Evolutionary conservation across 2,329 filamentous ascomycete genomes (phyloP), one percentile per base, ranked within the genome.

Genomic region (Monilinia vaccinii-corymbosi): DNA sequence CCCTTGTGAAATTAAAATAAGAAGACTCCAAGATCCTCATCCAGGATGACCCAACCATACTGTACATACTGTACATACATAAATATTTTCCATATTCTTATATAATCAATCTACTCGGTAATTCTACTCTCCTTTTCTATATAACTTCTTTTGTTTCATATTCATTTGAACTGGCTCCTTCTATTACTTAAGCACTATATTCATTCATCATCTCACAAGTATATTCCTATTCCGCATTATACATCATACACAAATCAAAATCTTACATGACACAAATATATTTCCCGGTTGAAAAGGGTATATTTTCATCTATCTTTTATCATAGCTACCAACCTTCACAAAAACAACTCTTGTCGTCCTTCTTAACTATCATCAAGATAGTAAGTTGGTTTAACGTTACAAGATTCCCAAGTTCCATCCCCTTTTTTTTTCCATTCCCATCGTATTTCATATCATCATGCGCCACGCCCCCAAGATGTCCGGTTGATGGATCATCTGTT

Each of bases 401-500:
- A 60, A 56, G 58, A 46, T 42, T 47, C n/a, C 42, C 38, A 57
- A 10, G 16, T 49, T 10, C 44, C 18, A 57, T 45, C 56, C 32
- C 23, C 16, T 38, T 51, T 57, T 45, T 45, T 32, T 13, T 40
- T 28, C 25, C 28, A 23, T 42, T 48, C 56, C 36, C 28, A 53
- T 36, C 55, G 34, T 28, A 47, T 48, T 34, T 49, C 14, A 57
- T 48, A 16, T 51, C 44, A 60, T 52, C 32, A 55, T 51, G n/a
- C 47, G 48, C 58, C 52, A 60, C 56, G 51, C 38, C 38, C 44
- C 47, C 56, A 61, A 64, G 65, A 70, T 67, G 67, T 70, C 70
- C 70, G 70, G 70, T 71, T 71, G 70, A 71, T 71, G 70, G 69
- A 70, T 68, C 68, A 70, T 69, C 65, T 67, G 65, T 69, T 70